These are phyloP conservation scores for Leccinum disarticulatum DNA, from an alignment of 768 basidiomycete genomes.

Conservation along the genomic window DNA sequence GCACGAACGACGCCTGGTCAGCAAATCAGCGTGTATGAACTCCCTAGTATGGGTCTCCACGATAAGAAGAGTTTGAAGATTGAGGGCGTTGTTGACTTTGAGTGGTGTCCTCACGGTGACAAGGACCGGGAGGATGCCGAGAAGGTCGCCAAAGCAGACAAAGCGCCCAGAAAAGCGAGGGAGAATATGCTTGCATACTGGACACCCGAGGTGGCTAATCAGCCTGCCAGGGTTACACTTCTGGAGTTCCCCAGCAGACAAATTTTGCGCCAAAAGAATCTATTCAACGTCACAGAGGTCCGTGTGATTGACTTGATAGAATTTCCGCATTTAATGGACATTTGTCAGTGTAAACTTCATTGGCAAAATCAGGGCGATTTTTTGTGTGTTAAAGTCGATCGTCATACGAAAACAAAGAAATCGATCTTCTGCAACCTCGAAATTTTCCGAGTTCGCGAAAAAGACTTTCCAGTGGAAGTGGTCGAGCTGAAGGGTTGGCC, in stretches of 20 bases:
- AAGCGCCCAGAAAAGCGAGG: slow-evolving; percentile 58
- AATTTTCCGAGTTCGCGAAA: slow-evolving; percentile 96
- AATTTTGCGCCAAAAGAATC: slow-evolving; percentile 88
- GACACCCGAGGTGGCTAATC: slow-evolving; percentile 95
- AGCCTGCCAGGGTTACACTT: slow-evolving; percentile 95
- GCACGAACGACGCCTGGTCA: slow-evolving; percentile 86
- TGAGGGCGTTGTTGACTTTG: slow-evolving; percentile 96
- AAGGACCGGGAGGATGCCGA: slow-evolving; percentile 77
- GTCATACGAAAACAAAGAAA: slow-evolving; percentile 98
- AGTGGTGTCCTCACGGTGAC: slow-evolving; percentile 95
- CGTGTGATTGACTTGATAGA: slow-evolving; percentile 27
- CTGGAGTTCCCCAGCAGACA: slow-evolving; percentile 83
- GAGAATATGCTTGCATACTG: slow-evolving; percentile 97
- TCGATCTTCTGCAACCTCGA: slow-evolving; percentile 98
- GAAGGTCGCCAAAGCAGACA: slow-evolving; percentile 39
- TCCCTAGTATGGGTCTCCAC: slow-evolving; percentile 90
- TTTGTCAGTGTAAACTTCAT: slow-evolving; percentile 84
- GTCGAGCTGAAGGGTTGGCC: slow-evolving; percentile 89
- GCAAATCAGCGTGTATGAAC: slow-evolving; percentile 95
- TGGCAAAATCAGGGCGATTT: slow-evolving; percentile 99
- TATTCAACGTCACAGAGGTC: slow-evolving; percentile 97
- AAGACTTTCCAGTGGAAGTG: slow-evolving; percentile 96
- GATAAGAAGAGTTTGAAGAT: slow-evolving; percentile 98
- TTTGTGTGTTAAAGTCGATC: slow-evolving; percentile 98
- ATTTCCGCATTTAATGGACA: background rate